Evolutionary conservation across 2,329 filamentous ascomycete species (phyloP).

Genomic region (Nakataea oryzae): DNA sequence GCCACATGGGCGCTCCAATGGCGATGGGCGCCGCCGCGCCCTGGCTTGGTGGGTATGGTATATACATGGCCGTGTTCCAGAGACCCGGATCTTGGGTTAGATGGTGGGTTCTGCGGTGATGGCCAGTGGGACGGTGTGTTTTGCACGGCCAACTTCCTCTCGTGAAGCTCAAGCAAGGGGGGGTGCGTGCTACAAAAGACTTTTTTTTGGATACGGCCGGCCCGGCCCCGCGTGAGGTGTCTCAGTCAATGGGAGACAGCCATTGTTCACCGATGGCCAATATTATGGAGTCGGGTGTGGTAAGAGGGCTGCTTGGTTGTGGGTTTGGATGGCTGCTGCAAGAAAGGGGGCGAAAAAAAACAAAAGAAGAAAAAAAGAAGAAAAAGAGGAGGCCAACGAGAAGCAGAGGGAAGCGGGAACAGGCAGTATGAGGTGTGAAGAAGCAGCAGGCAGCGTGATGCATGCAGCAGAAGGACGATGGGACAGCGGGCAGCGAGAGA

Average conservation of each 20-base stretch:
- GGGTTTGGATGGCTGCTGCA: not conserved
- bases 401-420: not conserved
- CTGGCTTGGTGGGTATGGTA: constrained; percentile 3
- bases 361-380: not conserved
- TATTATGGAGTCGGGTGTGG: not conserved
- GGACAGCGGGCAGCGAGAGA: not conserved
- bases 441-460: not conserved
- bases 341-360: not conserved
- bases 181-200: not conserved
- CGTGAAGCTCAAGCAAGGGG: not conserved
- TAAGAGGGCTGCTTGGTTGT: not conserved
- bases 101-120: not conserved
- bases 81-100: not conserved
- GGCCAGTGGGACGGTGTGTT: not conserved
- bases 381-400: not conserved
- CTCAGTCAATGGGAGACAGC: not conserved
- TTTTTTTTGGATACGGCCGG: not conserved
- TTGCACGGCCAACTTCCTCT: not conserved
- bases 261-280: not conserved
- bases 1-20: not conserved
- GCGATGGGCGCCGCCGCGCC: not conserved
- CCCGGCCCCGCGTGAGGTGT: not conserved
- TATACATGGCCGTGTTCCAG: constrained; percentile 3
- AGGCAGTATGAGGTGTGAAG: not conserved
- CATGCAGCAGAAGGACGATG: not conserved